Conservation (phyloP, 345 rosid genomes). For the Nephelium lappaceum region DNA sequence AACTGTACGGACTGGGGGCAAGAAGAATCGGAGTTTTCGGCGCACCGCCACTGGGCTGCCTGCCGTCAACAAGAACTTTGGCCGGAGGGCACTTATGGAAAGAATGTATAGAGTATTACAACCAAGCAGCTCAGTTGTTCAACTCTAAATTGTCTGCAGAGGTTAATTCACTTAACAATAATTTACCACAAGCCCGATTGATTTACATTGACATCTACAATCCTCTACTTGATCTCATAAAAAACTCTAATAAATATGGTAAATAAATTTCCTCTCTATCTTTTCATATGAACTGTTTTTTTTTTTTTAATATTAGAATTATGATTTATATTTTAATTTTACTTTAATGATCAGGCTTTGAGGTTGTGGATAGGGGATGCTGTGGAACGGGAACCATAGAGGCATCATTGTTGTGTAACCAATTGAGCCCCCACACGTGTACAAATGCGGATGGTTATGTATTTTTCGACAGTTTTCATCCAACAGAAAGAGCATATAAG, state of each 20-base stretch:
- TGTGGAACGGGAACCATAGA: conserved; percentile 20
- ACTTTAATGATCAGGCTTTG: conserved; percentile 20
- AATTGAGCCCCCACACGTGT: conserved; percentile 17
- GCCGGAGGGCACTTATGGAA: conserved; percentile 26
- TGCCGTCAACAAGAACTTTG: conserved; percentile 46
- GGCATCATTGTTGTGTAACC: conserved; percentile 19
- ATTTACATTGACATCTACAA: conserved; percentile 55
- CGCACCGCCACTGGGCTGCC: conserved; percentile 60
- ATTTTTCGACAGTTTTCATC: conserved; percentile 39
- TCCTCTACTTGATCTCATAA: conserved; percentile 53
- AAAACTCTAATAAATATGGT: conserved; percentile 58
- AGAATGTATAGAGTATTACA: conserved; percentile 35
- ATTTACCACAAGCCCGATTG: conserved; percentile 31
- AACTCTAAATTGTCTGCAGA: conserved; percentile 39
- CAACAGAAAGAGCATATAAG: conserved; percentile 31
- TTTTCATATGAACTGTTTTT: not conserved
- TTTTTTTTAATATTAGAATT: not conserved
- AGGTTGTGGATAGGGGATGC: conserved; percentile 24
- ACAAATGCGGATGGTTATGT: conserved; percentile 15
- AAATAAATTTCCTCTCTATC: not conserved
- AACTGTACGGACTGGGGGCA: conserved; percentile 46
- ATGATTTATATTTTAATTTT: not conserved
- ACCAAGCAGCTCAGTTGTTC: conserved; percentile 44
- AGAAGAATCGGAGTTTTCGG: conserved; percentile 45
- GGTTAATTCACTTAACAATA: conserved; percentile 34